Conservation (phyloP, 1,139 yeast species). For the Yamadazyma conglobata region DNA sequence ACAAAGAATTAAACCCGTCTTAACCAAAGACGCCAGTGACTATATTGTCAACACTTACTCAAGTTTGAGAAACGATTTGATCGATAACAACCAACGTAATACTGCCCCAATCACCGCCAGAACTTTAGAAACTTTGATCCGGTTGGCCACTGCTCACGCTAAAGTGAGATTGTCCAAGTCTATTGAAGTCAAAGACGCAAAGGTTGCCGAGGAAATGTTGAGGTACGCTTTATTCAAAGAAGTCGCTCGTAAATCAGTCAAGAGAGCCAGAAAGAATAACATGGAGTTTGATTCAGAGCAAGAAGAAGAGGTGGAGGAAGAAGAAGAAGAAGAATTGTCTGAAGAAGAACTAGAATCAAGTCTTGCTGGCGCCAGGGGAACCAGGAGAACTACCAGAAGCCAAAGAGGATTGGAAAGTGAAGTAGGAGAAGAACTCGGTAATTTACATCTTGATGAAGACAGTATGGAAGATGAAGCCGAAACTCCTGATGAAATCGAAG, state of each 20-base stretch:
- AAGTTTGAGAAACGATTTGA: slow-evolving; percentile 76
- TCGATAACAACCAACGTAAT: slow-evolving; percentile 67
- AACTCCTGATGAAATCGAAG: slow-evolving; percentile 12
- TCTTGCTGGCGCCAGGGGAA: slow-evolving; percentile 11
- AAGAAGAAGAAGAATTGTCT: slow-evolving; percentile 21
- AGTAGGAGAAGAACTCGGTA: slow-evolving; percentile 25
- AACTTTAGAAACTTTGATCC: slow-evolving; percentile 93
- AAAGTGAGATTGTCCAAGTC: slow-evolving; percentile 79
- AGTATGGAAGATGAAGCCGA: slow-evolving; percentile 20
- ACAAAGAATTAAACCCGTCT: slow-evolving; percentile 77
- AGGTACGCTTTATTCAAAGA: slow-evolving; percentile 86
- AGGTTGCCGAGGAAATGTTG: slow-evolving; percentile 79
- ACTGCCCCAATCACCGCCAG: slow-evolving; percentile 98
- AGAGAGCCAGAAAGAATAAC: slow-evolving; percentile 29
- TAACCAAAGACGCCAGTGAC: slow-evolving; percentile 76
- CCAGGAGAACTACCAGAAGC: slow-evolving; percentile 16
- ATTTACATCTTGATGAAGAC: slow-evolving; percentile 16
- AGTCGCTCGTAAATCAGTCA: slow-evolving; percentile 39
- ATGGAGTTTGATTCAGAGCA: slow-evolving; percentile 7
- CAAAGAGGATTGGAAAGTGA: slow-evolving; percentile 15
- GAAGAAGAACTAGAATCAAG: neutral
- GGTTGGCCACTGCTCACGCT: slow-evolving; percentile 96
- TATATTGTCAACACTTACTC: slow-evolving; percentile 80
- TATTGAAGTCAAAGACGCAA: slow-evolving; percentile 76
- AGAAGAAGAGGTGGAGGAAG: slow-evolving; percentile 14